These are phyloP conservation scores for Hypsizygus marmoreus DNA, from an alignment of 768 basidiomycete genomes.

Conservation along the genomic window DNA sequence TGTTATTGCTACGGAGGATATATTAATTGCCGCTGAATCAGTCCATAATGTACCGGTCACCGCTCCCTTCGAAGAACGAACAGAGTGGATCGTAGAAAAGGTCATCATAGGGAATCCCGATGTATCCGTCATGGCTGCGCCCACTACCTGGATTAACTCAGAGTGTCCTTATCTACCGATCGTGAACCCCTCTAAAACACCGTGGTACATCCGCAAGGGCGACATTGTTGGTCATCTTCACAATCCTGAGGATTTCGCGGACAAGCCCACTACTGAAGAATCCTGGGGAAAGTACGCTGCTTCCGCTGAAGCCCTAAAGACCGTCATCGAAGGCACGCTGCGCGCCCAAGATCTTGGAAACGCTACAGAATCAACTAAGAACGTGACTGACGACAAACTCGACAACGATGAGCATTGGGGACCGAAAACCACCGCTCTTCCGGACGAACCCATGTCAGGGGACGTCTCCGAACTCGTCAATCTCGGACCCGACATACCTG, in stretches of 20 bases:
- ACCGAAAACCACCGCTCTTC: constrained; percentile 27
- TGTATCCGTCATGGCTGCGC: neutral
- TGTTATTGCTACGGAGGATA: neutral
- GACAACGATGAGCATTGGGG: constrained; percentile 20
- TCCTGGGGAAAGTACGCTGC: too few relatives aligned
- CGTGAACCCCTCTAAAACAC: too few relatives aligned
- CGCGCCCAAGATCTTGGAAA: too few relatives aligned
- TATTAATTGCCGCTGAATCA: neutral
- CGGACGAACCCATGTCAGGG: constrained; percentile 11
- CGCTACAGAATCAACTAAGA: constrained; percentile 8
- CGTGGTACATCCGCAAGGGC: too few relatives aligned
- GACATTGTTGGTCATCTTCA: too few relatives aligned
- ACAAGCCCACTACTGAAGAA: too few relatives aligned
- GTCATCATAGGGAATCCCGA: constrained; percentile 9
- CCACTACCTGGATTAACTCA: too few relatives aligned
- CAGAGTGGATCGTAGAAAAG: constrained; percentile 20
- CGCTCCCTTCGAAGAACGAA: constrained; percentile 11
- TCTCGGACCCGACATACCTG: constrained; percentile 1
- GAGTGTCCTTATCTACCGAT: too few relatives aligned
- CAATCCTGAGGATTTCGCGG: too few relatives aligned
- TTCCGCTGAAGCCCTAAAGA: too few relatives aligned
- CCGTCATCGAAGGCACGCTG: too few relatives aligned
- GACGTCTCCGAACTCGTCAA: neutral
- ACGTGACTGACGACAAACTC: constrained; percentile 17
- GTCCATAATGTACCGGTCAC: constrained; percentile 10